Evolutionary conservation across 768 basidiomycete species (phyloP).

Genomic region (Leccinellum rugosiceps): DNA sequence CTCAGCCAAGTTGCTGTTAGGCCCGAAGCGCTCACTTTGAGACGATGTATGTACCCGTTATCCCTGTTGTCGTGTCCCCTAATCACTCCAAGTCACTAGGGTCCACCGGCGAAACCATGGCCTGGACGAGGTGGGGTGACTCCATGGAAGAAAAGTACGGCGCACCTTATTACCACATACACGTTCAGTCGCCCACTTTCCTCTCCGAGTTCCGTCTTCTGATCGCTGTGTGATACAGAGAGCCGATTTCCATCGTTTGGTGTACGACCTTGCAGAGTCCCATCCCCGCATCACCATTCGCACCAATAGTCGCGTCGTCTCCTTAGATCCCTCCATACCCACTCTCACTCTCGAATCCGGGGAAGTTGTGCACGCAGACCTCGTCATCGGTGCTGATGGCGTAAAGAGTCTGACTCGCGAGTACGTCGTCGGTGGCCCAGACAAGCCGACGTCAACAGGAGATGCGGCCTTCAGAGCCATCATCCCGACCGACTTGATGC

Average conservation of each 20-base stretch:
- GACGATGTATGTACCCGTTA: slow-evolving; percentile 44
- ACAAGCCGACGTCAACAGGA: slow-evolving; percentile 51
- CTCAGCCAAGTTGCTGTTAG: slow-evolving; percentile 37
- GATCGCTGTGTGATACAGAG: slow-evolving; percentile 22
- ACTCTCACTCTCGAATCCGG: slow-evolving; percentile 41
- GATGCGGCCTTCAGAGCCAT: slow-evolving; percentile 62
- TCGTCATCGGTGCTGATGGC: slow-evolving; percentile 51
- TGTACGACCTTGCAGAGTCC: slow-evolving; percentile 35
- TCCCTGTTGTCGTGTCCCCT: neutral
- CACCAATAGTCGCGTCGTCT: slow-evolving; percentile 35
- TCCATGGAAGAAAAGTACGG: slow-evolving; percentile 32
- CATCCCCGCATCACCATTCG: slow-evolving; percentile 35
- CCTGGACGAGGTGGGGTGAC: slow-evolving; percentile 36
- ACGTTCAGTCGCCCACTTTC: slow-evolving; percentile 25
- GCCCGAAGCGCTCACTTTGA: slow-evolving; percentile 39
- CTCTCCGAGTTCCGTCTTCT: neutral
- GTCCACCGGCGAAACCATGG: slow-evolving; percentile 35
- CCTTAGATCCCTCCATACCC: slow-evolving; percentile 32
- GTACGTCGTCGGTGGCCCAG: slow-evolving; percentile 46
- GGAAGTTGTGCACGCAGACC: slow-evolving; percentile 39
- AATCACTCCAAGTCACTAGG: slow-evolving; percentile 1
- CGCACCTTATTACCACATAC: slow-evolving; percentile 33
- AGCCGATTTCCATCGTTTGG: slow-evolving; percentile 45
- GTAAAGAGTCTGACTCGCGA: slow-evolving; percentile 49
- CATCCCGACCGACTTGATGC: slow-evolving; percentile 42